A percentile compares a stretch with the other conserved stretches of the same genome.
These are phyloP conservation scores for Scutellaria baicalensis DNA, from an alignment of 257 asterid species.

Conservation along the genomic window DNA sequence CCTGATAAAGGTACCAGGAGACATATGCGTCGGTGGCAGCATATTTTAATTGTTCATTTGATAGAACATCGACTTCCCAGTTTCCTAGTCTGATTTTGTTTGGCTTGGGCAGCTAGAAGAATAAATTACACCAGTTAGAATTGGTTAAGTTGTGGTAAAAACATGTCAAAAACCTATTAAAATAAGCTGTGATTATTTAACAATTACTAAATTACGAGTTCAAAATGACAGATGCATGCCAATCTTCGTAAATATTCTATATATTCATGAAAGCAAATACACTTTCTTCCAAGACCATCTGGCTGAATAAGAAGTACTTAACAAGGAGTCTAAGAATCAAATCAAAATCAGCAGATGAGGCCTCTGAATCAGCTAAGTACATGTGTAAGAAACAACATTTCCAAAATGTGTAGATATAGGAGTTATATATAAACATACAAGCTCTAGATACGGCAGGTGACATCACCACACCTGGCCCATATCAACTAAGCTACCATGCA, in stretches of 20 bases:
- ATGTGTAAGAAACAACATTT: not conserved
- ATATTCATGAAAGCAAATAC: not conserved
- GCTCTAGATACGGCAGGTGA: not conserved
- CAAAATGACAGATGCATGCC: not conserved
- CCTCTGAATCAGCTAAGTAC: not conserved
- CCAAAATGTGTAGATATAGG: not conserved
- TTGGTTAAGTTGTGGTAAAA: constrained; percentile 1
- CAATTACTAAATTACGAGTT: not conserved
- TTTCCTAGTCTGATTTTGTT: constrained; percentile 65
- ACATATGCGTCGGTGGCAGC: constrained; percentile 91
- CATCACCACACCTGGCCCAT: not conserved
- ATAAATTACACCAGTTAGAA: constrained; percentile 11
- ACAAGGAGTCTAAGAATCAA: constrained; percentile 4
- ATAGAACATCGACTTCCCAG: constrained; percentile 74
- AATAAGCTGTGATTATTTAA: constrained; percentile 2
- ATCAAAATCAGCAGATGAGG: not conserved
- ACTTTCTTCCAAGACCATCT: not conserved
- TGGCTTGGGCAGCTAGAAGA: constrained; percentile 82
- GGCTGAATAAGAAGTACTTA: not conserved
- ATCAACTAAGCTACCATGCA: not conserved
- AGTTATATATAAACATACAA: not conserved
- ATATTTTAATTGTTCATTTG: constrained; percentile 58
- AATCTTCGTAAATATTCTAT: not conserved
- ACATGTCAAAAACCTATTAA: not conserved
- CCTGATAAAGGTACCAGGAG: constrained; percentile 87